Percentiles rank a stretch among this genome's conserved stretches.
These are phyloP conservation scores for Oryza punctata DNA, from an alignment of 176 grass and related monocot species.

Conservation along the genomic window DNA sequence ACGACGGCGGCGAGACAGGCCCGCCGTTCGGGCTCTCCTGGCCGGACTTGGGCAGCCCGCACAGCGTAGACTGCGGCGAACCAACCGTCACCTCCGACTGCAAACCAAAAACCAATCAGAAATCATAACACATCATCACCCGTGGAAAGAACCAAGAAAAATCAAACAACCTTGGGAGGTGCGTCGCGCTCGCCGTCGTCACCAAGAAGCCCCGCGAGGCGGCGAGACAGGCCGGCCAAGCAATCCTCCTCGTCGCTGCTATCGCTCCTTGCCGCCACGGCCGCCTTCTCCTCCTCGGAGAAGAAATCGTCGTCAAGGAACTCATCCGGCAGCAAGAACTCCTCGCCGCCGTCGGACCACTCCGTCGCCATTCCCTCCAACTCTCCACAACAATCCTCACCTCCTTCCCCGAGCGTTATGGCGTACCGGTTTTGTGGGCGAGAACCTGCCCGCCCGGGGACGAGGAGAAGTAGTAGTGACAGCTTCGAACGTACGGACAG, in stretches of 20 bases:
- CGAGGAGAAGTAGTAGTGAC: constrained; percentile 33
- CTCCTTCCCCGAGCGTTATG: not conserved
- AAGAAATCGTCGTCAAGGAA: constrained; percentile 80
- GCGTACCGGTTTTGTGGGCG: not conserved
- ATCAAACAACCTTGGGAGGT: constrained; percentile 23
- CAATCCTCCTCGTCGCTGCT: constrained; percentile 69
- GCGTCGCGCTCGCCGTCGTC: not conserved
- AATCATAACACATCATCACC: not conserved
- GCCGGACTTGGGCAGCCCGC: constrained; percentile 41
- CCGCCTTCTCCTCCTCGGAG: constrained; percentile 68
- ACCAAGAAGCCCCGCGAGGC: constrained; percentile 32
- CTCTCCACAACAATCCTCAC: too few species aligned
- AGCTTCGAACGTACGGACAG: constrained; percentile 4
- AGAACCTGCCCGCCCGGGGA: constrained; percentile 22
- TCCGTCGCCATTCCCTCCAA: constrained; percentile 56
- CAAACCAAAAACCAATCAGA: not conserved
- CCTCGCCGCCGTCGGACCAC: constrained; percentile 44
- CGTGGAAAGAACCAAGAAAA: not conserved
- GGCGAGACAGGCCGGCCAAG: constrained; percentile 36
- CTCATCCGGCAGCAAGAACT: constrained; percentile 66
- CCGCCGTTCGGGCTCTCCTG: constrained; percentile 66
- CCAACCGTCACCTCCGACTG: constrained; percentile 43
- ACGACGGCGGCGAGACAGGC: constrained; percentile 66
- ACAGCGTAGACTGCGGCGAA: constrained; percentile 82
- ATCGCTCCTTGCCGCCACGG: constrained; percentile 56